Percentiles rank a stretch among this genome's conserved stretches.
These are phyloP conservation scores for Magnusiomyces paraingens DNA, from an alignment of 1,139 yeast species.

Conservation along the genomic window DNA sequence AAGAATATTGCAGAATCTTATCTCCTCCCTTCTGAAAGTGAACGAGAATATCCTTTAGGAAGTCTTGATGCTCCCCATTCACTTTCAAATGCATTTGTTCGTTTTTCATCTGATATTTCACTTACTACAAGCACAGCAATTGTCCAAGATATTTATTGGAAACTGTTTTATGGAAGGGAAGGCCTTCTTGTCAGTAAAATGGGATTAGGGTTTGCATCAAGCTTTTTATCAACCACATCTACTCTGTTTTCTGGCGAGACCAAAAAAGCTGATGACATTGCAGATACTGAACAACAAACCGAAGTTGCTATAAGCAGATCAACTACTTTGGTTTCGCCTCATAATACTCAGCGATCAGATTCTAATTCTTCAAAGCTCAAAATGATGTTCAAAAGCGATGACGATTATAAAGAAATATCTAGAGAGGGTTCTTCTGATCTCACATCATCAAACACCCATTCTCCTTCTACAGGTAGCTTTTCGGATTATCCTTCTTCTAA, in stretches of 20 bases:
- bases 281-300: too few species aligned
- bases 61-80: background rate
- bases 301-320: too few species aligned
- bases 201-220: conserved; percentile 6
- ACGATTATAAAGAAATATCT: too few species aligned
- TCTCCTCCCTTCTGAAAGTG: background rate
- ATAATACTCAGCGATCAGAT: too few species aligned
- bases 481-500: too few species aligned
- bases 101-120: conserved; percentile 1
- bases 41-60: conserved; percentile 1
- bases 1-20: background rate
- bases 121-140: background rate
- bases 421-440: too few species aligned
- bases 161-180: background rate
- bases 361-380: too few species aligned
- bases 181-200: background rate
- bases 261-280: background rate
- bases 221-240: background rate
- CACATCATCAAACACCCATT: too few species aligned
- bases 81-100: conserved; percentile 1
- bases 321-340: too few species aligned
- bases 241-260: background rate
- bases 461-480: too few species aligned
- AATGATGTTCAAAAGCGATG: too few species aligned
- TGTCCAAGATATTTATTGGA: background rate